Conservation (phyloP, 75 land plant genomes). For the Pinus taeda region DNA sequence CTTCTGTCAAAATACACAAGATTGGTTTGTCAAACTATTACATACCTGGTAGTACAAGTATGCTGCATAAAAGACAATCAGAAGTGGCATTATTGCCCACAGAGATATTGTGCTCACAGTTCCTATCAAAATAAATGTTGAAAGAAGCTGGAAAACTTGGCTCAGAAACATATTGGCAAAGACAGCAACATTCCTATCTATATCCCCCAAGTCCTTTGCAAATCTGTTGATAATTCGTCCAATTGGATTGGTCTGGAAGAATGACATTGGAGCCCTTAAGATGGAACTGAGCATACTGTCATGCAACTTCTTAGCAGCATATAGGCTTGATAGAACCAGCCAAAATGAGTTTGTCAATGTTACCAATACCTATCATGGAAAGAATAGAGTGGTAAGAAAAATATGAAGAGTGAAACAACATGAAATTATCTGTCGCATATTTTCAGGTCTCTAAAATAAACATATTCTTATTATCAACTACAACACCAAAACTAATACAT, state of each 20-base stretch:
- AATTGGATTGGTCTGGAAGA: conserved; percentile 95
- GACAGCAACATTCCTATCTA: conserved; percentile 83
- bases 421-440: not conserved
- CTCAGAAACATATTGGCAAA: conserved; percentile 75
- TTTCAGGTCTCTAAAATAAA: not conserved
- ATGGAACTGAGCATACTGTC: conserved; percentile 82
- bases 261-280: conserved; percentile 93
- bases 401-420: not conserved
- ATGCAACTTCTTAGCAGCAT: conserved; percentile 84
- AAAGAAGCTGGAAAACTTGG: conserved; percentile 73
- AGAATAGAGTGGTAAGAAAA: not conserved
- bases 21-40: conserved; percentile 3
- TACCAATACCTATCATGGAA: conserved; percentile 57
- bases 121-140: conserved; percentile 93
- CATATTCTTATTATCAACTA: not conserved
- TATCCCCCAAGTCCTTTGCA: conserved; percentile 94
- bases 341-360: conserved; percentile 84
- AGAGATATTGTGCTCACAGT: conserved; percentile 89
- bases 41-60: conserved; percentile 90
- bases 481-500: too few relatives aligned
- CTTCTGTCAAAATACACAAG: conserved; percentile 7
- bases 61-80: conserved; percentile 77
- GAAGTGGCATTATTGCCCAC: conserved; percentile 98
- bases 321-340: conserved; percentile 80
- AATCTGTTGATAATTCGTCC: conserved; percentile 96